Evolutionary conservation across 306 rosid species (phyloP).

Genomic region (Leucaena leucocephala): DNA sequence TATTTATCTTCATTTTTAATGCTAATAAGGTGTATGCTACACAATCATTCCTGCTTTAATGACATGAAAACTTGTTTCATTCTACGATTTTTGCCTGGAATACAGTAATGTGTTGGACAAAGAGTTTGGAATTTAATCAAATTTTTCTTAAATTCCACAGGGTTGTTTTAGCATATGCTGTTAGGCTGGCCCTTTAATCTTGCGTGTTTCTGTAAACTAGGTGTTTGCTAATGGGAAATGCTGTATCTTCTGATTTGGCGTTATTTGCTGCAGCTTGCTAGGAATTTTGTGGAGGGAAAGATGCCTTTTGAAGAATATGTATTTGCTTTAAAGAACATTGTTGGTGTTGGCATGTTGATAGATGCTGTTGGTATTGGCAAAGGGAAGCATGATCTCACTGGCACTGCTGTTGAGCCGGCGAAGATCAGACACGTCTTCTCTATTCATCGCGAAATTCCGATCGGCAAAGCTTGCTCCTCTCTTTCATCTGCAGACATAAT

Average conservation of each 20-base stretch:
- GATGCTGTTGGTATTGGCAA: conserved; percentile 57
- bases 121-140: background rate
- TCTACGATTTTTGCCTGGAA: background rate
- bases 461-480: conserved; percentile 58
- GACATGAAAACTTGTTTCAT: background rate
- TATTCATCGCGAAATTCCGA: conserved; percentile 47
- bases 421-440: conserved; percentile 42
- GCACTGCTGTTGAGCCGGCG: conserved; percentile 51
- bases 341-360: conserved; percentile 56
- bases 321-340: conserved; percentile 54
- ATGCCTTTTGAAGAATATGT: conserved; percentile 58
- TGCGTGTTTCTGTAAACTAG: conserved; percentile 11
- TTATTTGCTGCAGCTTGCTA: conserved; percentile 49
- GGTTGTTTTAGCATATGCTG: conserved; percentile 15
- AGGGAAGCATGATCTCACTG: conserved; percentile 62
- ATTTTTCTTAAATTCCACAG: conserved; percentile 16
- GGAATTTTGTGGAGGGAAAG: conserved; percentile 45
- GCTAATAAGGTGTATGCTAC: background rate
- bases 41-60: background rate
- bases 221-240: background rate
- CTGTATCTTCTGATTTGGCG: conserved; percentile 19
- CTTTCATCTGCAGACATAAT: conserved; percentile 55
- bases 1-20: background rate
- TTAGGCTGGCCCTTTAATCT: conserved; percentile 17
- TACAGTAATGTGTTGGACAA: background rate